phyloP scores from a whole-genome alignment of 768 basidiomycete genomes.

The Paxillus involutus region DNA sequence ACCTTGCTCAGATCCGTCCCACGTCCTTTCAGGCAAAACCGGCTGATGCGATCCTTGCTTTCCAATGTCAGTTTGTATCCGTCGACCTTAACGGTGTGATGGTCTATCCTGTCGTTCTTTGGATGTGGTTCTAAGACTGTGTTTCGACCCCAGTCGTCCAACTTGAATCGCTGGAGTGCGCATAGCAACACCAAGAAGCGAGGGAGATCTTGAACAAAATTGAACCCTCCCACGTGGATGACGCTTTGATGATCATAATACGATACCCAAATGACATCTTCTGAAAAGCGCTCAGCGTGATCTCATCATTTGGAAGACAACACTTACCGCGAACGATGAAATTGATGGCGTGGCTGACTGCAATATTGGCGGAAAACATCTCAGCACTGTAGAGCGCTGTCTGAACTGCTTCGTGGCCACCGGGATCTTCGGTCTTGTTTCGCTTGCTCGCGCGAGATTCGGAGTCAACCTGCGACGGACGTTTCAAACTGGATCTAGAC shows the following conservation, averaged over 20 bases:
- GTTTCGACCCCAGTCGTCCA: background rate
- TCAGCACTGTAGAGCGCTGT: background rate
- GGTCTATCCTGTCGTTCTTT: too few species aligned
- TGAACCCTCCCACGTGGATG: background rate
- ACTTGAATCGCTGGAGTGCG: background rate
- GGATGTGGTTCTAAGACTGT: background rate
- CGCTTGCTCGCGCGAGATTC: too few species aligned
- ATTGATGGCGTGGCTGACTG: background rate
- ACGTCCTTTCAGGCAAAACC: too few species aligned
- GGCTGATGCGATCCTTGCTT: too few species aligned
- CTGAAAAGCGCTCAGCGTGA: background rate
- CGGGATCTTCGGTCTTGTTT: background rate
- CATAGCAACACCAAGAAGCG: constrained; percentile 1
- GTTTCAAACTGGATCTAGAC: background rate
- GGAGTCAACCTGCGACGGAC: background rate
- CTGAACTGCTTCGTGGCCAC: background rate
- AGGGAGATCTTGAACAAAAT: constrained; percentile 3
- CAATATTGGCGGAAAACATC: background rate
- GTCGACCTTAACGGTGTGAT: too few species aligned
- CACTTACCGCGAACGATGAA: background rate
- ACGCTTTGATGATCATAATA: constrained; percentile 1
- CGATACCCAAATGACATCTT: background rate
- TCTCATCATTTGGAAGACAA: background rate
- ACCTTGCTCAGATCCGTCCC: too few species aligned
- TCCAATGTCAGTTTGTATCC: too few species aligned